phyloP scores from a whole-genome alignment of 495 filamentous ascomycete species.

The Pyrenula massariospora region DNA sequence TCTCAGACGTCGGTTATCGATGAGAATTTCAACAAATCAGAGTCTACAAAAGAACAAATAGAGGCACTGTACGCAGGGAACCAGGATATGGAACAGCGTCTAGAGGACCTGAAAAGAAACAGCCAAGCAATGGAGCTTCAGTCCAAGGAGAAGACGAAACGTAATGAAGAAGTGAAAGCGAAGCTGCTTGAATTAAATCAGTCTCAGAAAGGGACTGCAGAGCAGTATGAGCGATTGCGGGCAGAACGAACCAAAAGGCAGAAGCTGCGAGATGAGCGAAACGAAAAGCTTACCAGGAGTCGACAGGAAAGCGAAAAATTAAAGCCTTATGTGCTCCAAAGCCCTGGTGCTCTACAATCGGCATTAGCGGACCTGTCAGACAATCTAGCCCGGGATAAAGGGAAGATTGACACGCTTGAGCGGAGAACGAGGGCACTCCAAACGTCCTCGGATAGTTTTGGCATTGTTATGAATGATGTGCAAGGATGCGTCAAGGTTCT shows the following conservation, averaged over 20 bases:
- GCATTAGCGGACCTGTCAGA: slow-evolving; percentile 72
- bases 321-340: slow-evolving; percentile 81
- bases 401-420: slow-evolving; percentile 76
- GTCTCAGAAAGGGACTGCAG: slow-evolving; percentile 66
- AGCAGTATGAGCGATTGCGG: slow-evolving; percentile 65
- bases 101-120: slow-evolving; percentile 70
- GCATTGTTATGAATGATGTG: slow-evolving; percentile 71
- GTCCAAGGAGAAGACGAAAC: slow-evolving; percentile 65
- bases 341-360: slow-evolving; percentile 67
- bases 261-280: slow-evolving; percentile 66
- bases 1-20: slow-evolving; percentile 76
- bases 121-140: slow-evolving; percentile 65
- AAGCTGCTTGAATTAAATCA: slow-evolving; percentile 63
- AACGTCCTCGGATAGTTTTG: slow-evolving; percentile 81
- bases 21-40: slow-evolving; percentile 81
- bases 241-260: slow-evolving; percentile 61
- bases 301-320: slow-evolving; percentile 78
- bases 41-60: slow-evolving; percentile 73
- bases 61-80: slow-evolving; percentile 80
- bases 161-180: slow-evolving; percentile 76
- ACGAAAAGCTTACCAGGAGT: slow-evolving; percentile 41
- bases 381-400: slow-evolving; percentile 62
- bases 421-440: slow-evolving; percentile 79
- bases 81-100: slow-evolving; percentile 65
- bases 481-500: slow-evolving; percentile 75